A percentile compares a stretch with the other conserved stretches of the same genome.
Conservation (phyloP, 1,284 basidiomycete genomes). For the Pyrrhoderma noxium region DNA sequence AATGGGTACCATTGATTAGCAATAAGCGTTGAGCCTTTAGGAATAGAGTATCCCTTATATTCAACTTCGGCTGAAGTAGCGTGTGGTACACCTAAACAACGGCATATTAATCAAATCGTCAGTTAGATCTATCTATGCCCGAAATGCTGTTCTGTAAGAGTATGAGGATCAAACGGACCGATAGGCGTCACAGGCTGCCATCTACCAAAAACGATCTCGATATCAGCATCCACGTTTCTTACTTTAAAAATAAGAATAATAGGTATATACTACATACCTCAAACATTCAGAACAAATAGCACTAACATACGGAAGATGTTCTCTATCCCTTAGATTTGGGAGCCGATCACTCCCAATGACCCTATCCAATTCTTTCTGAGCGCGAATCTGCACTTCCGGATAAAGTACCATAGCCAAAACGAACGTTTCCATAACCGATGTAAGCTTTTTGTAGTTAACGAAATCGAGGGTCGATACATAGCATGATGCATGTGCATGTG, state of each 20-base stretch:
- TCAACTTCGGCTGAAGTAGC: slow-evolving; percentile 14
- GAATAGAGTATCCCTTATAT: slow-evolving; percentile 21
- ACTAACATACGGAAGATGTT: slow-evolving; percentile 19
- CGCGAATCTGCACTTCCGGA: slow-evolving; percentile 21
- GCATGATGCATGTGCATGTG: too few species aligned
- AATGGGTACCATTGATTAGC: slow-evolving; percentile 20
- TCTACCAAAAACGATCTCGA: neutral
- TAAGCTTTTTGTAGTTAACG: neutral
- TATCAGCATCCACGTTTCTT: too few species aligned
- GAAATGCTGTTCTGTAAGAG: neutral
- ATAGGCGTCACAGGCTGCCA: slow-evolving; percentile 18
- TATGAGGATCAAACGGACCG: neutral
- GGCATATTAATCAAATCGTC: too few species aligned
- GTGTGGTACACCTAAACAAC: slow-evolving; percentile 15
- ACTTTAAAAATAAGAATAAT: too few species aligned
- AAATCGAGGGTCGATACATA: too few species aligned
- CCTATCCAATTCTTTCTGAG: slow-evolving; percentile 25
- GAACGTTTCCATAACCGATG: slow-evolving; percentile 7
- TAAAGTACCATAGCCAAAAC: slow-evolving; percentile 16
- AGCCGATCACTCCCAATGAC: slow-evolving; percentile 25
- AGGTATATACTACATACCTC: slow-evolving; percentile 20
- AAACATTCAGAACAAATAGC: slow-evolving; percentile 19
- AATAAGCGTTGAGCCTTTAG: slow-evolving; percentile 18
- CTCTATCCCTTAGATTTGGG: slow-evolving; percentile 16
- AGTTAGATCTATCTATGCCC: too few species aligned